phyloP scores from a whole-genome alignment of 805 yeast species.

The Candida sonorensis region DNA sequence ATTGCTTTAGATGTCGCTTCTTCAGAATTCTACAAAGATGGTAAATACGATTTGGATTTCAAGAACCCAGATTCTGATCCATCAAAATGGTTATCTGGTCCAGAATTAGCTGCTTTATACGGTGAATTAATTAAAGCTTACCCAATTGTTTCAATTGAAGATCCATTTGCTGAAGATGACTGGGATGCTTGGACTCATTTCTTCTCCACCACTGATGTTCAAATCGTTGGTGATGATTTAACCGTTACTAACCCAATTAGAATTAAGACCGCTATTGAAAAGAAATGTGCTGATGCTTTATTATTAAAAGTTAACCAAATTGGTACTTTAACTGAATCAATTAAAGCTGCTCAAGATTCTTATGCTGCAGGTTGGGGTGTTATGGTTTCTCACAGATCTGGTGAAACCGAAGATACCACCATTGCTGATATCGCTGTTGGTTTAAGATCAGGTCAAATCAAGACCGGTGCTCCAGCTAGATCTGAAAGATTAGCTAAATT shows the following conservation, averaged over 20 bases:
- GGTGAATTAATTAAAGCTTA: slow-evolving; percentile 71
- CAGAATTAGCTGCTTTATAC: slow-evolving; percentile 82
- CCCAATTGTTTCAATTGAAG: slow-evolving; percentile 98
- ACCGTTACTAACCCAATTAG: slow-evolving; percentile 97
- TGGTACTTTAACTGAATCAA: slow-evolving; percentile 93
- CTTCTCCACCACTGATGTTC: slow-evolving; percentile 68
- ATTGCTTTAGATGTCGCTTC: slow-evolving; percentile 97
- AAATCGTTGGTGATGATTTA: slow-evolving; percentile 96
- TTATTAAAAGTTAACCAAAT: slow-evolving; percentile 98
- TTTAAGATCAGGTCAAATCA: slow-evolving; percentile 96
- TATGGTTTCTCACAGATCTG: slow-evolving; percentile 99
- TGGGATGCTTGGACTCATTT: slow-evolving; percentile 97
- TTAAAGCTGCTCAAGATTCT: slow-evolving; percentile 93
- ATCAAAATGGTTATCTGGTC: slow-evolving; percentile 87
- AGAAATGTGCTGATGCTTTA: slow-evolving; percentile 92
- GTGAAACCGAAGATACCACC: slow-evolving; percentile 98
- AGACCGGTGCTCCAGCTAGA: slow-evolving; percentile 99
- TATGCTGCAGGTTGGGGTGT: slow-evolving; percentile 98
- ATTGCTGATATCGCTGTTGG: slow-evolving; percentile 98
- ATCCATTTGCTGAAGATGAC: slow-evolving; percentile 99
- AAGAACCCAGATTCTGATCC: slow-evolving; percentile 92
- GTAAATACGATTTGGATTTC: slow-evolving; percentile 96
- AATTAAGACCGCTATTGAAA: slow-evolving; percentile 92
- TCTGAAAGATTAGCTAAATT: slow-evolving; percentile 99
- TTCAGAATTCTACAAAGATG: slow-evolving; percentile 95